A percentile compares a stretch with the other conserved stretches of the same genome.
Evolutionary conservation across 2,329 filamentous ascomycete species (phyloP).

Genomic region (Colletotrichum sublineola): DNA sequence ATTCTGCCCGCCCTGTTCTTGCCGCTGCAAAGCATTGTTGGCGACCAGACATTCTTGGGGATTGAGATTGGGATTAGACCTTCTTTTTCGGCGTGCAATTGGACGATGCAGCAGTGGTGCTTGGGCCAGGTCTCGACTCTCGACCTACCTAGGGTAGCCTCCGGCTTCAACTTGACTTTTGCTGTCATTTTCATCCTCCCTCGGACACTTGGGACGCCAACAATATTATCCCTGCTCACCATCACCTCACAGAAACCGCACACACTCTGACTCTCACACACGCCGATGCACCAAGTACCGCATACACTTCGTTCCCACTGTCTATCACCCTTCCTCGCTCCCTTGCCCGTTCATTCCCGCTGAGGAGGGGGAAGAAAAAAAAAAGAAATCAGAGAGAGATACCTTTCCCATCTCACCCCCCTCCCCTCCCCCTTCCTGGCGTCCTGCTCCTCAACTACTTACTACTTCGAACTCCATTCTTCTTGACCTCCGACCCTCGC

Average conservation of each 20-base stretch:
- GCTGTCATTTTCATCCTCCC: slow-evolving; percentile 18
- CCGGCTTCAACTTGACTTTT: slow-evolving; percentile 11
- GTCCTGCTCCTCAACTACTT: slow-evolving; percentile 41
- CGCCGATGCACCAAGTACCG: slow-evolving; percentile 18
- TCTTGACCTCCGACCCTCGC: slow-evolving; percentile 37
- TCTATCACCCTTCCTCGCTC: slow-evolving; percentile 21
- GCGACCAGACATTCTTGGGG: slow-evolving; percentile 13
- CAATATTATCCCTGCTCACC: slow-evolving; percentile 40
- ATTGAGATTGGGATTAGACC: slow-evolving; percentile 16
- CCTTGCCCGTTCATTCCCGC: slow-evolving; percentile 36
- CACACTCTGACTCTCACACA: slow-evolving; percentile 6
- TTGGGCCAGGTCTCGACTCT: slow-evolving; percentile 12
- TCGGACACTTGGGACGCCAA: slow-evolving; percentile 31
- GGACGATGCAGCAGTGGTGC: background rate
- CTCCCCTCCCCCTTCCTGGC: background rate
- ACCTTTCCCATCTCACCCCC: slow-evolving; percentile 26
- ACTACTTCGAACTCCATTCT: slow-evolving; percentile 33
- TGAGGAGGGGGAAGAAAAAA: slow-evolving; percentile 23
- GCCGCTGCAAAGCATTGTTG: slow-evolving; percentile 31
- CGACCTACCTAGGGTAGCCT: background rate
- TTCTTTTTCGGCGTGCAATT: slow-evolving; percentile 17
- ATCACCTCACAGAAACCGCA: slow-evolving; percentile 37
- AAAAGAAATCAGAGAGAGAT: slow-evolving; percentile 5
- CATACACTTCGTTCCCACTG: slow-evolving; percentile 27
- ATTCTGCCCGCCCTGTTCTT: slow-evolving; percentile 30